These are phyloP conservation scores for Imleria badia DNA, from an alignment of 768 basidiomycete genomes.

Conservation along the genomic window DNA sequence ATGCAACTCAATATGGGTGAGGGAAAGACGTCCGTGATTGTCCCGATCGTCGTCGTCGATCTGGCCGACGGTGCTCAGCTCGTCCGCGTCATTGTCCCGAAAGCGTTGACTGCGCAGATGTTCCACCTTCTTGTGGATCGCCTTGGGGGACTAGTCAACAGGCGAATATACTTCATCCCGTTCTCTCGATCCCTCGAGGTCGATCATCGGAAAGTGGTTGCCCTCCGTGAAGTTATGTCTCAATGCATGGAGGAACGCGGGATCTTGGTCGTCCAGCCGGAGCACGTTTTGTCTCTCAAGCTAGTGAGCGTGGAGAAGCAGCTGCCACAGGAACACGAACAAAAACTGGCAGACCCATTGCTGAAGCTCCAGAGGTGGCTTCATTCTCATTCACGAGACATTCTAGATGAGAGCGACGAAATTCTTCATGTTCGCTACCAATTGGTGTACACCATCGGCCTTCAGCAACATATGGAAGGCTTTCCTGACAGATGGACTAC, in stretches of 20 bases:
- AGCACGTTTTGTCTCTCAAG: slow-evolving; percentile 51
- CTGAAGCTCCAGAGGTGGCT: slow-evolving; percentile 30
- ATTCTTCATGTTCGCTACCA: slow-evolving; percentile 35
- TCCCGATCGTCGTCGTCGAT: slow-evolving; percentile 41
- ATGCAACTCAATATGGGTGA: slow-evolving; percentile 61
- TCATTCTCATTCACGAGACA: slow-evolving; percentile 22
- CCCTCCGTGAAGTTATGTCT: slow-evolving; percentile 34
- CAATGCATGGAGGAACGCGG: slow-evolving; percentile 41
- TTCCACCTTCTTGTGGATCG: slow-evolving; percentile 45
- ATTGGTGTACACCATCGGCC: no score
- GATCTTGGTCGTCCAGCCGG: slow-evolving; percentile 49
- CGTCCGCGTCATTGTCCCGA: slow-evolving; percentile 49
- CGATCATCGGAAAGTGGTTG: slow-evolving; percentile 10
- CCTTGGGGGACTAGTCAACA: slow-evolving; percentile 43
- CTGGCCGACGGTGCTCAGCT: slow-evolving; percentile 45
- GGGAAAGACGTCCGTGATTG: slow-evolving; percentile 49
- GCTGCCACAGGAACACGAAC: not conserved
- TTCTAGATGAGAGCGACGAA: slow-evolving; percentile 33
- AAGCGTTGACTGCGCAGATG: slow-evolving; percentile 46
- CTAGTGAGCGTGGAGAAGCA: slow-evolving; percentile 44
- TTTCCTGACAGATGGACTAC: slow-evolving; percentile 35
- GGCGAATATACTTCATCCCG: slow-evolving; percentile 48
- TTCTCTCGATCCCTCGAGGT: slow-evolving; percentile 43
- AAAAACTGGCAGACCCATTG: slow-evolving; percentile 15
- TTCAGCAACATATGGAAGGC: slow-evolving; percentile 28